Percentiles rank a stretch among this genome's conserved stretches.
phyloP scores from a whole-genome alignment of 345 rosid genomes.

The Lenwebbia sp. region DNA sequence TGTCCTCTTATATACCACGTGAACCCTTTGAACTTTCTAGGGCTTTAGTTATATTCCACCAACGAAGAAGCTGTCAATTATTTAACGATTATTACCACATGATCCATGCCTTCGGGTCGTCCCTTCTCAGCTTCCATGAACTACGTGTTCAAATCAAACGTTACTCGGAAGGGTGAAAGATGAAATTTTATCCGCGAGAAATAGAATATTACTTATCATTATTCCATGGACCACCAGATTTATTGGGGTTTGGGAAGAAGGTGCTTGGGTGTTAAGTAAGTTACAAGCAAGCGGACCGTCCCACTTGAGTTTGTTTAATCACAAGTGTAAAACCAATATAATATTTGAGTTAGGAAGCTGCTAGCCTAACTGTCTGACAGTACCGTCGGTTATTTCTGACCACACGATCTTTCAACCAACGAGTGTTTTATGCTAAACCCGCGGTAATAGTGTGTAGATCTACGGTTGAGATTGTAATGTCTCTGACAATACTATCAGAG shows the following conservation, averaged over 20 bases:
- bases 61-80: neutral
- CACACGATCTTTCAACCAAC: too few relatives aligned
- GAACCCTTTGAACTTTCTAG: neutral
- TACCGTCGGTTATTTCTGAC: too few relatives aligned
- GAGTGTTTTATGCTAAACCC: too few relatives aligned
- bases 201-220: neutral
- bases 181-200: neutral
- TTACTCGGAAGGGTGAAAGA: neutral
- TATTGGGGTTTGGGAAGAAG: neutral
- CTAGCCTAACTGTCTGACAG: too few relatives aligned
- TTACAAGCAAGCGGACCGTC: neutral
- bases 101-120: neutral
- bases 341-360: neutral
- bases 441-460: too few relatives aligned
- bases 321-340: neutral
- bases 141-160: neutral
- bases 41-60: neutral
- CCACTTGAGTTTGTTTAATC: neutral
- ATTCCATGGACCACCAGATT: neutral
- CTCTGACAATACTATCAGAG: too few relatives aligned
- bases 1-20: neutral
- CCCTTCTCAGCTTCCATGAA: neutral
- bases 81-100: neutral
- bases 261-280: neutral
- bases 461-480: too few relatives aligned